Percentiles rank a stretch among this genome's conserved stretches.
Evolutionary conservation across 192 early-diverging fungal genomes (phyloP).

Genomic region (Entomortierella parvispora): DNA sequence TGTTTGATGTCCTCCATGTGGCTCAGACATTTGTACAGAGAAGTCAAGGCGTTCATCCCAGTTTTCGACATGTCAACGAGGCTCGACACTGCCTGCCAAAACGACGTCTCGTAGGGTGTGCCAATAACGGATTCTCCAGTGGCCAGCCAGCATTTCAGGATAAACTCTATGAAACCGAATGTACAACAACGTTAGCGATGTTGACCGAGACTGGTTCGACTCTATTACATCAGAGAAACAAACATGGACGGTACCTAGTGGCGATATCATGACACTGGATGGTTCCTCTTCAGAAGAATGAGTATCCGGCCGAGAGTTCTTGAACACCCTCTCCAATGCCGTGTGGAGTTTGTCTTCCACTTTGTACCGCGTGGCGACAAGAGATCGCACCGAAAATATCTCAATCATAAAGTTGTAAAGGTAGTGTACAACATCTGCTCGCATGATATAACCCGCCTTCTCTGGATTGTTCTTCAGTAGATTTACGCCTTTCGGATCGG

Average conservation of each 20-base stretch:
- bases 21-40: slow-evolving; percentile 29
- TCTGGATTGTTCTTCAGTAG: slow-evolving; percentile 13
- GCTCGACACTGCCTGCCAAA: slow-evolving; percentile 25
- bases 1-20: slow-evolving; percentile 28
- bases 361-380: slow-evolving; percentile 22
- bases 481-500: slow-evolving; percentile 1
- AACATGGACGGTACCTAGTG: slow-evolving; percentile 14
- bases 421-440: slow-evolving; percentile 35
- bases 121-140: slow-evolving; percentile 29
- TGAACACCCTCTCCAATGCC: slow-evolving; percentile 5
- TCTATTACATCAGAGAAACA: neutral
- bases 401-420: slow-evolving; percentile 17
- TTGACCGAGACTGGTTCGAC: neutral
- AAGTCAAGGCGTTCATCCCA: neutral
- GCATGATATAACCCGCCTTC: slow-evolving; percentile 27
- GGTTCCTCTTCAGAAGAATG: neutral
- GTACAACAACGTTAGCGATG: too few relatives aligned
- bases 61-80: slow-evolving; percentile 31
- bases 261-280: slow-evolving; percentile 8
- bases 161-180: slow-evolving; percentile 10
- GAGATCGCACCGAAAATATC: slow-evolving; percentile 13
- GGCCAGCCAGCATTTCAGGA: slow-evolving; percentile 36
- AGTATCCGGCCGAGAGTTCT: neutral
- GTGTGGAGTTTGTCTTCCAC: slow-evolving; percentile 17
- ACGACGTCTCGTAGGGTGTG: slow-evolving; percentile 22